Evolutionary conservation across 306 rosid genomes (phyloP).

Genomic region (Nissolia schottii): DNA sequence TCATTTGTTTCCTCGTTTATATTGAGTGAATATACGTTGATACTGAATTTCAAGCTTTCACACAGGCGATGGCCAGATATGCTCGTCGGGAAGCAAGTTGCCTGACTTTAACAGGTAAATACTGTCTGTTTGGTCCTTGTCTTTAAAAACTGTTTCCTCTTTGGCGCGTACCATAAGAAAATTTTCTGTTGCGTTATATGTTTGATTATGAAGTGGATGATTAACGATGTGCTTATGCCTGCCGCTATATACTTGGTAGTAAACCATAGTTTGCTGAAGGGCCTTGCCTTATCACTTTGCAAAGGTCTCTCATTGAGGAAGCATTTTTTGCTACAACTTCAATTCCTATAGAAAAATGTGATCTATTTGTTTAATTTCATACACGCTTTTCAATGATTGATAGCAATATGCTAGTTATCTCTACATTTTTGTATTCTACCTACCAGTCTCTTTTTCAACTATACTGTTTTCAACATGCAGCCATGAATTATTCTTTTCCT

Average conservation of each 20-base stretch:
- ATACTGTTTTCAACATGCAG: background rate
- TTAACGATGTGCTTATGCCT: background rate
- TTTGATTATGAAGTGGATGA: conserved; percentile 1
- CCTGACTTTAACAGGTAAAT: conserved; percentile 77
- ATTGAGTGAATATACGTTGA: background rate
- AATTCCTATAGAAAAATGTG: background rate
- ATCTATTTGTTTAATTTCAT: background rate
- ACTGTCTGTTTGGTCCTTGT: background rate
- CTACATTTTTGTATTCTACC: background rate
- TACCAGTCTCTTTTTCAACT: background rate
- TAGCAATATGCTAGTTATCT: background rate
- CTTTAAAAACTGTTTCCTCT: background rate
- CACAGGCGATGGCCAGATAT: conserved; percentile 89
- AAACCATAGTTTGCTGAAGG: background rate
- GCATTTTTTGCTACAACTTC: conserved; percentile 18
- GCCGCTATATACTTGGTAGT: background rate
- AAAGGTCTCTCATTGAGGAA: conserved; percentile 22
- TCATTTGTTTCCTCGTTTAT: background rate
- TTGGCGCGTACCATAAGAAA: no score
- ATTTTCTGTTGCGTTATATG: background rate
- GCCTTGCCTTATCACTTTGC: background rate
- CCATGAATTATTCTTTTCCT: background rate
- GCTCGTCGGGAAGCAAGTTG: conserved; percentile 74
- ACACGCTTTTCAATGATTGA: background rate
- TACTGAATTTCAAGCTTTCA: conserved; percentile 14